Evolutionary conservation across 2,329 filamentous ascomycete species (phyloP), one percentile per base, ranked within the genome.

Genomic region (Penicillium sp.): DNA sequence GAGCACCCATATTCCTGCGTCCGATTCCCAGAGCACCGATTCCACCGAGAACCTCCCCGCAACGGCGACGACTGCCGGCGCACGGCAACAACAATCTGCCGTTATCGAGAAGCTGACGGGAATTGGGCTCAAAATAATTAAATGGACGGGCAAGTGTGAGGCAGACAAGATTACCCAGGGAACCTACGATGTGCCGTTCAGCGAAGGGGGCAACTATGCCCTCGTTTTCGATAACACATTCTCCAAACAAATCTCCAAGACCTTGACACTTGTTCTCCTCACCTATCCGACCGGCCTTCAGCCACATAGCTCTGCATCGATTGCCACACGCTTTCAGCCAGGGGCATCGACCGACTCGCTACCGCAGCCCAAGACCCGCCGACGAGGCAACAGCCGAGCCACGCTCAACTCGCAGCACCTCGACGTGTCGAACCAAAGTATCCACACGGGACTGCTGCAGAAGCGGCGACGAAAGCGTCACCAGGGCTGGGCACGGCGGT

Each of bases 191-290:
- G 90, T 97, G 25, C 79, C 80, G 0, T 69, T 79, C 8, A 86
- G 86, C 34, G 86, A 94, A 62, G 90, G 87, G 25, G 94, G 94
- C 70, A 97, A 96, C 85, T 99, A 96, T 72, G 94, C 92, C 55
- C 81, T 99, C 60, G 91, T 97, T 33, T 96, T 99, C 70, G 94
- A 99, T 83, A 99, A 99, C 71, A 99, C 94, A 29, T 99, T 99
- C 73, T 96, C 92, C 59, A 97, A 97, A 78, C 90, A 88, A 74
- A 88, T 90, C 41, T 94, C 92, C 52, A 99, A 99, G 78, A 96
- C 89, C 31, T 92, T 92, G 21, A 97, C 93, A 8, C 91, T 99
- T 69, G 92, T 97, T 36, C 85, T 99, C 51, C 84, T 97, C 72
- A 97, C 92, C 39, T 97, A 97, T 69, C 92, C 93, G 10, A 92